Evolutionary conservation across 2,329 filamentous ascomycete genomes (phyloP).

Genomic region (Eurotiales sp.): DNA sequence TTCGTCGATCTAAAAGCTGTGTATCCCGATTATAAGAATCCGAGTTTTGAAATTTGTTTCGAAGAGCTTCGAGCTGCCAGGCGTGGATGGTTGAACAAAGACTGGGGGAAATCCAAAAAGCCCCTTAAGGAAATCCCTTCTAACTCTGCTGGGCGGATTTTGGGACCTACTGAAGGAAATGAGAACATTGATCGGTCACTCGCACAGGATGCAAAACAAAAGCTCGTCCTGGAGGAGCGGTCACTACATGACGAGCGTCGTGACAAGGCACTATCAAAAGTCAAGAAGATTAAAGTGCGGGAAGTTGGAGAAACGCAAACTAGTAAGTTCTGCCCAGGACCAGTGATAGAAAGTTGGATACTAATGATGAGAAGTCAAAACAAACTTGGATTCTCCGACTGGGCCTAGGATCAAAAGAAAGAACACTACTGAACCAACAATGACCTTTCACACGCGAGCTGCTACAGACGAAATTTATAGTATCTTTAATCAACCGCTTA

Average conservation of each 20-base stretch:
- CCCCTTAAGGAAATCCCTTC: conserved; percentile 56
- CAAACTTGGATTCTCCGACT: conserved; percentile 85
- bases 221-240: conserved; percentile 24
- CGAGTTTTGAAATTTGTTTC: conserved; percentile 76
- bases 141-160: conserved; percentile 26
- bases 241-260: conserved; percentile 21
- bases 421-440: conserved; percentile 77
- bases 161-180: background rate
- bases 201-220: conserved; percentile 30
- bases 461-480: conserved; percentile 97
- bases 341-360: conserved; percentile 27
- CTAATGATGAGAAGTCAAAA: conserved; percentile 63
- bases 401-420: conserved; percentile 80
- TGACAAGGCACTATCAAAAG: conserved; percentile 38
- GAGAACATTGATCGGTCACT: conserved; percentile 22
- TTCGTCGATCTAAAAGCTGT: conserved; percentile 82
- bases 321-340: conserved; percentile 52
- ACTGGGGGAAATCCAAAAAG: conserved; percentile 47
- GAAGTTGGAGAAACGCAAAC: conserved; percentile 86
- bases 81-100: conserved; percentile 61
- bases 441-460: conserved; percentile 93
- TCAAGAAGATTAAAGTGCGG: conserved; percentile 72
- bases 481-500: conserved; percentile 86
- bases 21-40: conserved; percentile 72
- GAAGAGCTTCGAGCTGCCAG: conserved; percentile 82